Conservation (phyloP, 257 asterid species). For the Solanum acaule region DNA sequence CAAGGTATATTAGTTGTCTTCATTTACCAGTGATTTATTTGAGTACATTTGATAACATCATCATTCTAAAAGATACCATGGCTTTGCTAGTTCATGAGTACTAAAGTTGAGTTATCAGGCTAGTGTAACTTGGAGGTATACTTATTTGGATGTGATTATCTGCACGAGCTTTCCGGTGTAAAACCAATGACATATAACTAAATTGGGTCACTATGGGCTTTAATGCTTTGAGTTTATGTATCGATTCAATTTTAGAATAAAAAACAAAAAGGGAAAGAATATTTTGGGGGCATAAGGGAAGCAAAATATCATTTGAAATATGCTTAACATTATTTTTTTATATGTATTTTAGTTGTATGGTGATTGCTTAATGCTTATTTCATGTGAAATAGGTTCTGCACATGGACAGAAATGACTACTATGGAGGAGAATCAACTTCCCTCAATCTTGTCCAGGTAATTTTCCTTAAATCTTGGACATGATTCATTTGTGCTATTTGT, state of each 20-base stretch:
- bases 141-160: background rate
- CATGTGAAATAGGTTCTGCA: slow-evolving; percentile 57
- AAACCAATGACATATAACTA: background rate
- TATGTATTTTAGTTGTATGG: background rate
- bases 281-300: background rate
- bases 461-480: background rate
- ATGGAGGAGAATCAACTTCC: slow-evolving; percentile 93
- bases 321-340: background rate
- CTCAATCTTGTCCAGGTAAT: slow-evolving; percentile 75
- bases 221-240: background rate
- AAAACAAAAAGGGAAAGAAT: background rate
- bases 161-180: background rate
- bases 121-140: background rate
- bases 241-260: background rate
- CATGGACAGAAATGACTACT: slow-evolving; percentile 96
- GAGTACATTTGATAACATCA: background rate
- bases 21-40: background rate
- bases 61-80: background rate
- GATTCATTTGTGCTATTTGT: background rate
- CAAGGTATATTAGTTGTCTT: background rate
- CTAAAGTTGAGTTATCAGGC: background rate
- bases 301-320: background rate
- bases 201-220: background rate
- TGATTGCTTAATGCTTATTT: background rate
- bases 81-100: background rate